Conservation (phyloP, 78 protist genomes). For the Dictyostelium brefeldianum region DNA sequence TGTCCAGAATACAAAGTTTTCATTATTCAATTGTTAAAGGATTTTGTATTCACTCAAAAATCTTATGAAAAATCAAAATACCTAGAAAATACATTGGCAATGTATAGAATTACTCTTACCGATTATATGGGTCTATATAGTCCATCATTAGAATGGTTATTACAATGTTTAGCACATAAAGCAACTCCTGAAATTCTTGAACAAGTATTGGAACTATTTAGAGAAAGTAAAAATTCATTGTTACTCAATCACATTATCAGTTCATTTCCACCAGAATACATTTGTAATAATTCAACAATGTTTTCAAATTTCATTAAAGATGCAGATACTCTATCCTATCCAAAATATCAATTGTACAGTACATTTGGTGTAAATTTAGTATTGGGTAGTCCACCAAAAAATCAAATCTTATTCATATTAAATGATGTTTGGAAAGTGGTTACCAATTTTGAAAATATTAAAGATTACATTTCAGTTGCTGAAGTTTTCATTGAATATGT, state of each 20-base stretch:
- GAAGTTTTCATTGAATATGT: constrained; percentile 91
- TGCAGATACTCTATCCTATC: constrained; percentile 77
- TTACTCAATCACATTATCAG: constrained; percentile 80
- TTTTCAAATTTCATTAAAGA: constrained; percentile 75
- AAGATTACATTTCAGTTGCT: constrained; percentile 83
- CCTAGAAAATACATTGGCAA: constrained; percentile 23
- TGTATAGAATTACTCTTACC: constrained; percentile 27
- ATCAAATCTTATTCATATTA: constrained; percentile 59
- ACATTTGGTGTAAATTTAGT: constrained; percentile 86
- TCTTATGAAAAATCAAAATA: constrained; percentile 46
- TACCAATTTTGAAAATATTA: constrained; percentile 65
- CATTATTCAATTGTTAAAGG: constrained; percentile 64
- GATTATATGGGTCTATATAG: constrained; percentile 81
- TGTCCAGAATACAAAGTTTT: constrained; percentile 73
- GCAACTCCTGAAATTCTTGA: constrained; percentile 61
- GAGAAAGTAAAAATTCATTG: constrained; percentile 56
- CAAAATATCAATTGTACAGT: constrained; percentile 83
- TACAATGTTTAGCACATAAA: constrained; percentile 84
- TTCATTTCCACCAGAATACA: constrained; percentile 80
- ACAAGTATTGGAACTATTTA: constrained; percentile 44
- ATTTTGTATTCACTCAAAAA: constrained; percentile 65
- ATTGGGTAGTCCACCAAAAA: constrained; percentile 78
- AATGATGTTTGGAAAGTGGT: constrained; percentile 91
- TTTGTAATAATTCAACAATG: constrained; percentile 55
- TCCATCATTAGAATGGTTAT: constrained; percentile 91